These are phyloP conservation scores for Ganoderma lucidum DNA, from an alignment of 1,284 basidiomycete genomes.

Conservation along the genomic window DNA sequence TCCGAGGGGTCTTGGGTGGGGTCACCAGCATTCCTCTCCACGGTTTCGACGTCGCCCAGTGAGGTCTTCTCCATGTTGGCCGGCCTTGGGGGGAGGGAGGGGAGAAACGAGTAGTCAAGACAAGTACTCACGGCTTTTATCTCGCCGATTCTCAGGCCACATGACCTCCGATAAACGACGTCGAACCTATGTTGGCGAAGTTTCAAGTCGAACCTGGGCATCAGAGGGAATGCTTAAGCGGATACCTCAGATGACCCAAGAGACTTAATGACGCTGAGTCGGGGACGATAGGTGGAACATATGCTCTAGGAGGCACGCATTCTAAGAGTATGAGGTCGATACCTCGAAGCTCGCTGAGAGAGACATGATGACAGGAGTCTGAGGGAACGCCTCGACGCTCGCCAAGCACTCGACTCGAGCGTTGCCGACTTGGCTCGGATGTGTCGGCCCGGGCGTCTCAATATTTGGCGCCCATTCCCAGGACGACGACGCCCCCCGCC, in stretches of 20 bases:
- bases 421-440: background rate
- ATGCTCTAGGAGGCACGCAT: background rate
- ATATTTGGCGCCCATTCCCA: background rate
- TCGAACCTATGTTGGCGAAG: too few species aligned
- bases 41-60: constrained; percentile 27
- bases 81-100: background rate
- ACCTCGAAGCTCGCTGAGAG: background rate
- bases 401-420: background rate
- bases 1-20: constrained; percentile 8
- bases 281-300: too few species aligned
- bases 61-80: constrained; percentile 22
- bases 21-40: constrained; percentile 1
- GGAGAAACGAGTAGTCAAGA: background rate
- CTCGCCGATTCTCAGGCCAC: constrained; percentile 1
- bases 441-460: background rate
- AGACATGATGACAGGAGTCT: background rate
- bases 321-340: background rate
- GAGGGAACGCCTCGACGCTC: background rate
- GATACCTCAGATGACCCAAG: background rate
- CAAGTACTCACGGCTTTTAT: constrained; percentile 9
- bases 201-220: background rate
- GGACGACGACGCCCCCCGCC: background rate
- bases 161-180: constrained; percentile 5
- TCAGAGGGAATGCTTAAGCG: background rate
- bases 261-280: background rate